Evolutionary conservation across 176 grass and related monocot genomes (phyloP).

Genomic region (Avena eriantha): DNA sequence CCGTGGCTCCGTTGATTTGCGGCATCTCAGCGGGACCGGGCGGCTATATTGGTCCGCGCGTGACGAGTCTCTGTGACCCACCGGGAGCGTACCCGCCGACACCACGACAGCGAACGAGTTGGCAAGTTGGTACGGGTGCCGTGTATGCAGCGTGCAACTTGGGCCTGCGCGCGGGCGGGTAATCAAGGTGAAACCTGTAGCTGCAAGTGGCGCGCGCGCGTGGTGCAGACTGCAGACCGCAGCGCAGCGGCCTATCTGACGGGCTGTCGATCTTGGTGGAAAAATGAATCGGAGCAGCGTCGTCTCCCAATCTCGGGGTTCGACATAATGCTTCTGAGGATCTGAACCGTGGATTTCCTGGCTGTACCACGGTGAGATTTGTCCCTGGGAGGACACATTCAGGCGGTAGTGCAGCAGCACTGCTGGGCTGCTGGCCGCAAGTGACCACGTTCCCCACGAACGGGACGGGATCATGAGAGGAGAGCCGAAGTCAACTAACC

Average conservation of each 20-base stretch:
- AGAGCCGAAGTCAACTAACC: background rate
- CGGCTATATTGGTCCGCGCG: background rate
- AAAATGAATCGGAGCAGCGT: background rate
- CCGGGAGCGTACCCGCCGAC: background rate
- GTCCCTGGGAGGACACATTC: background rate
- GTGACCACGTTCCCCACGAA: background rate
- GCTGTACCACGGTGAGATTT: background rate
- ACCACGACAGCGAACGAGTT: background rate
- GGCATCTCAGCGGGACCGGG: background rate
- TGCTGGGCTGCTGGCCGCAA: background rate
- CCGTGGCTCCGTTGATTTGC: background rate
- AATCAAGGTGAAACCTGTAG: constrained; percentile 7
- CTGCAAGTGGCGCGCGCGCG: background rate
- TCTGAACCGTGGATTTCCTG: background rate
- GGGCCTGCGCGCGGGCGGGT: background rate
- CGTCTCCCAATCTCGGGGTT: background rate
- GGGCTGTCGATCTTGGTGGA: background rate
- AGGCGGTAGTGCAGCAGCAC: background rate
- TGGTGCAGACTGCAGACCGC: background rate
- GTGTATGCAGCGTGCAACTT: background rate
- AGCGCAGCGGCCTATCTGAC: background rate
- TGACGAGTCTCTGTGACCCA: background rate
- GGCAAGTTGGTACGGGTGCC: constrained; percentile 20
- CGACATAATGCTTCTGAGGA: background rate
- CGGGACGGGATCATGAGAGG: background rate